Base-by-base conservation (phyloP, 768 basidiomycete species). In the Hemileccinum impolitum region DNA sequence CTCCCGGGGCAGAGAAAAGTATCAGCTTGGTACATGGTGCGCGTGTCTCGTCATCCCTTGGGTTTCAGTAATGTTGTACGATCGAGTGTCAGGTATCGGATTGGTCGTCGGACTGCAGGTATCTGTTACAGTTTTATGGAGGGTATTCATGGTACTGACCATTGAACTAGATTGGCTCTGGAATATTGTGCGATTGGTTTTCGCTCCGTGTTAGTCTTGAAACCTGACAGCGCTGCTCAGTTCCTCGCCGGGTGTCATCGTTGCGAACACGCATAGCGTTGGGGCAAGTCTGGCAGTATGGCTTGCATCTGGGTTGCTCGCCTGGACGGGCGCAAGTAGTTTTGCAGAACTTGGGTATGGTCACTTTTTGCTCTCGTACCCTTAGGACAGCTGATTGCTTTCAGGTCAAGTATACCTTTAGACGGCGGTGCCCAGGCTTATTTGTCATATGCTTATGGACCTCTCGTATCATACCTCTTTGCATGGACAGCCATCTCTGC, bases 291-390 rank as follows among this genome's bases (percentile, higher is more conserved):
- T 98, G 13, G 31, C 77, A 15, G 89, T 96, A 4, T 97, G 95
- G 94, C 54, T 90, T 6, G 72, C 77, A 3, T 85, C 90, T 47
- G 95, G 94, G 6, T 46, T 94, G 19, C 72, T 98, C 10, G 90
- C 81, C 6, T 97, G 94, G 95, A 96, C 95, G 3, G 95, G 95
- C 17, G 93, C 92, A 23, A 93, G 90, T 66, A 93, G 90, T 63
- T 96, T 85, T 64, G 92, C 92, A 9, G 93, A 96, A 67, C 74
- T 96, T 50, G 95, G 94, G 44, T 85, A 85, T 37, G 87, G 14
- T 31, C 69, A 7, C 39, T 8, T 34, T 15, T 26, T 35, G 2
- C 12, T n/a, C n/a, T n/a, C 15, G 41, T 0, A n/a, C 3, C 10
- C 21, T 40, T 3, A 6, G 13, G 12, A 2, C 18, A 41, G 18